Evolutionary conservation across 768 basidiomycete genomes (phyloP).

Genomic region (Lactifluus subvellereus): DNA sequence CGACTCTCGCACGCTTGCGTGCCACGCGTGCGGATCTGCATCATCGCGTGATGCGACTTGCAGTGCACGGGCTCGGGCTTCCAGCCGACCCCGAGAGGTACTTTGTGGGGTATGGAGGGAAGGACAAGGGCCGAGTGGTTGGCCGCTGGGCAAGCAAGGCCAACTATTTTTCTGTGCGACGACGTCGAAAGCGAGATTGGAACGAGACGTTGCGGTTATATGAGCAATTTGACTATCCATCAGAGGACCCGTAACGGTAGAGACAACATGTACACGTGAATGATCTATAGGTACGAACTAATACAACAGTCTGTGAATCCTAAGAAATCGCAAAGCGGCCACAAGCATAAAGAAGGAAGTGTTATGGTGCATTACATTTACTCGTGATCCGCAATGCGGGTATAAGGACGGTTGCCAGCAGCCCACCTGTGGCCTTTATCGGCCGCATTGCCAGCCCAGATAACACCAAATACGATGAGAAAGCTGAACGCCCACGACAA

Average conservation of each 20-base stretch:
- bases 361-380: not conserved
- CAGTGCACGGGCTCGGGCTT: slow-evolving; percentile 50
- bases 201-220: slow-evolving; percentile 79
- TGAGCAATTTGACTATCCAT: slow-evolving; percentile 77
- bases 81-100: slow-evolving; percentile 65
- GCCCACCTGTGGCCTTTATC: slow-evolving; percentile 65
- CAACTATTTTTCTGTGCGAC: slow-evolving; percentile 72
- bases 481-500: slow-evolving; percentile 58
- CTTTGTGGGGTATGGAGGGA: slow-evolving; percentile 53
- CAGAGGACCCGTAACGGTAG: slow-evolving; percentile 37
- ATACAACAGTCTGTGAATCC: not conserved
- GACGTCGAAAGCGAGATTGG: slow-evolving; percentile 84
- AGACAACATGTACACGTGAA: slow-evolving; percentile 9
- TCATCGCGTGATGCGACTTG: slow-evolving; percentile 60
- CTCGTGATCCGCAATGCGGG: slow-evolving; percentile 28
- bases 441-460: slow-evolving; percentile 58
- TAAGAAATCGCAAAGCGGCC: not conserved
- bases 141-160: slow-evolving; percentile 64
- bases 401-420: slow-evolving; percentile 67
- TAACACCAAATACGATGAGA: slow-evolving; percentile 46
- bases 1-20: slow-evolving; percentile 48
- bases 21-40: slow-evolving; percentile 53
- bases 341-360: not conserved
- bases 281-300: slow-evolving; percentile 1
- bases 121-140: slow-evolving; percentile 65